phyloP scores from a whole-genome alignment of 495 filamentous ascomycete genomes.

The Tuber magnatum region DNA sequence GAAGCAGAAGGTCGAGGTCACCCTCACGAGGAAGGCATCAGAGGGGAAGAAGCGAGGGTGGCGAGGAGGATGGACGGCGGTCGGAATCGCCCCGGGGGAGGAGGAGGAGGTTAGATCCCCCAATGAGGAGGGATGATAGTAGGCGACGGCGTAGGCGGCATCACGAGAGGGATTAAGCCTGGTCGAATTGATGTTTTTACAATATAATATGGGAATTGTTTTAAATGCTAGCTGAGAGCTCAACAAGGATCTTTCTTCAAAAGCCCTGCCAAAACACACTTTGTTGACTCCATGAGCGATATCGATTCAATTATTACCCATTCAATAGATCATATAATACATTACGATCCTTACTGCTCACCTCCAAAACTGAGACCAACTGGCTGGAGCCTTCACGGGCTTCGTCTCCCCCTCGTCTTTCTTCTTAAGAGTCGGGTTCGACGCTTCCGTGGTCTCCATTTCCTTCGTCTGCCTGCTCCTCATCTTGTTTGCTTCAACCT shows the following conservation, averaged over 20 bases:
- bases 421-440: neutral
- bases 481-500: neutral
- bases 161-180: neutral
- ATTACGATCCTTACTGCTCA: neutral
- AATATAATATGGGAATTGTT: neutral
- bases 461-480: neutral
- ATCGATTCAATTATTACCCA: neutral
- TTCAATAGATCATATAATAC: neutral
- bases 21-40: conserved; percentile 10
- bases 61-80: neutral
- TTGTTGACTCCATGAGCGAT: neutral
- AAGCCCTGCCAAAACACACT: neutral
- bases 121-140: neutral
- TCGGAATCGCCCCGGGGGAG: neutral
- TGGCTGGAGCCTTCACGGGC: neutral
- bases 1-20: conserved; percentile 15
- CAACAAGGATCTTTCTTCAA: neutral
- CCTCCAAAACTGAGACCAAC: neutral
- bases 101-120: neutral
- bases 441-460: neutral
- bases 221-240: neutral
- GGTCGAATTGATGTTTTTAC: neutral
- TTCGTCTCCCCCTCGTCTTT: neutral
- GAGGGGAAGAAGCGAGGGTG: conserved; percentile 8
- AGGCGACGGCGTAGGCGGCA: neutral